Conservation (phyloP, 345 rosid genomes). For the Citrus medica region DNA sequence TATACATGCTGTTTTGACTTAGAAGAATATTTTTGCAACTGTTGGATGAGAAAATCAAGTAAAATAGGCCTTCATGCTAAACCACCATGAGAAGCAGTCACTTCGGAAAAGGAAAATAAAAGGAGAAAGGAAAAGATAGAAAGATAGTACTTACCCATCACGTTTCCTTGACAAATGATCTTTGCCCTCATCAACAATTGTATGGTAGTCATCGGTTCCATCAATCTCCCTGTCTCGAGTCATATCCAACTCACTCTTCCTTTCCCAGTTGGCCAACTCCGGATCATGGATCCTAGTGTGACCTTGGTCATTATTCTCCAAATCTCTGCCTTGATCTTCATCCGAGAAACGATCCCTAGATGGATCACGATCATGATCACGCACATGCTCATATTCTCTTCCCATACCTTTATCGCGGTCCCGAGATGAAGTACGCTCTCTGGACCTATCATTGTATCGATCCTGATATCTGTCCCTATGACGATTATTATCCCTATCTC, state of each 20-base stretch:
- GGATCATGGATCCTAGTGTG: slow-evolving; percentile 26
- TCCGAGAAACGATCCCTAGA: slow-evolving; percentile 41
- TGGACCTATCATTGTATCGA: slow-evolving; percentile 44
- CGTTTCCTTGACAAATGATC: slow-evolving; percentile 40
- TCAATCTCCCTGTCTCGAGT: slow-evolving; percentile 40
- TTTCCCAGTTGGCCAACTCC: slow-evolving; percentile 17
- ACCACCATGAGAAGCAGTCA: not conserved
- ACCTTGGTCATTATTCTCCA: slow-evolving; percentile 36
- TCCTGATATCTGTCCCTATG: slow-evolving; percentile 41
- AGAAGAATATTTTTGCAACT: not conserved
- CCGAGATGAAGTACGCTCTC: slow-evolving; percentile 55
- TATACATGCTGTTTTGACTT: not conserved
- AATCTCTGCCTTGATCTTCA: slow-evolving; percentile 45
- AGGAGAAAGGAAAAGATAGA: not conserved
- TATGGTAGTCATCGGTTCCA: slow-evolving; percentile 26
- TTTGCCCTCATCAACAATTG: slow-evolving; percentile 28
- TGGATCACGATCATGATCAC: slow-evolving; percentile 42
- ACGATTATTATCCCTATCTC: slow-evolving; percentile 42
- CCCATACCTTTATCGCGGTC: slow-evolving; percentile 41
- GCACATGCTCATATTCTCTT: slow-evolving; percentile 42
- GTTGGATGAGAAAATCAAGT: not conserved
- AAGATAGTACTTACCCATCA: slow-evolving; percentile 43
- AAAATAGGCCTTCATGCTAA: not conserved
- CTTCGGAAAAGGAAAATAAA: not conserved
- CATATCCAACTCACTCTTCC: slow-evolving; percentile 26